Percentiles rank a stretch among this genome's conserved stretches.
Conservation (phyloP, 345 rosid species). For the Rhodomyrtus tomentosa region DNA sequence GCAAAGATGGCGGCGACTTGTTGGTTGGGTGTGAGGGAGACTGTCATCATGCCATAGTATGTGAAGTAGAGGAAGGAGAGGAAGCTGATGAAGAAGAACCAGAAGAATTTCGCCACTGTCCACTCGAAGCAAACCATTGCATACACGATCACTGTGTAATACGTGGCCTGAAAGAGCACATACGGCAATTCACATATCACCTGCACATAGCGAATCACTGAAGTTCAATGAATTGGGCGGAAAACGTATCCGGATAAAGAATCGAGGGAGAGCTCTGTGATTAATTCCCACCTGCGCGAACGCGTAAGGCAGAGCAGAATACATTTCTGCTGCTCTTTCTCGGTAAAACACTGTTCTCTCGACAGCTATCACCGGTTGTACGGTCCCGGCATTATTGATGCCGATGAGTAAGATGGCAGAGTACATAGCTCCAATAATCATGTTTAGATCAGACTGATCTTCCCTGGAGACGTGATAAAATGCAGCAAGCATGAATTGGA, state of each 20-base stretch:
- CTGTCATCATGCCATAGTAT: slow-evolving; percentile 95
- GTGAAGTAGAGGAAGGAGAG: slow-evolving; percentile 93
- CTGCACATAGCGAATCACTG: slow-evolving; percentile 16
- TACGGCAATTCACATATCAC: slow-evolving; percentile 70
- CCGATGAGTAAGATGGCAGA: slow-evolving; percentile 52
- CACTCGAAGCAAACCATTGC: slow-evolving; percentile 76
- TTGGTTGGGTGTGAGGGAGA: slow-evolving; percentile 72
- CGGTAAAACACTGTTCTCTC: slow-evolving; percentile 75
- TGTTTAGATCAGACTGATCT: slow-evolving; percentile 30
- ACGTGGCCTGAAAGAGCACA: slow-evolving; percentile 47
- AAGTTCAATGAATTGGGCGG: background rate
- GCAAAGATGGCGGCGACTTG: slow-evolving; percentile 81
- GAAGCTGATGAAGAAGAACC: slow-evolving; percentile 78
- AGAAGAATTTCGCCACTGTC: slow-evolving; percentile 61
- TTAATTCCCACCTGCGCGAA: slow-evolving; percentile 37
- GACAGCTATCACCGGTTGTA: slow-evolving; percentile 55
- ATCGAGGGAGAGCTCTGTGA: background rate
- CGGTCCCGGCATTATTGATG: slow-evolving; percentile 51
- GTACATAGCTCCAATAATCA: slow-evolving; percentile 73
- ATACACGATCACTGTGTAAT: slow-evolving; percentile 59
- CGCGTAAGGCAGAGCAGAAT: slow-evolving; percentile 64
- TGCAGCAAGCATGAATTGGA: background rate
- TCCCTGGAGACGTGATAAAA: slow-evolving; percentile 19
- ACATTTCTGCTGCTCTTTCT: slow-evolving; percentile 75
- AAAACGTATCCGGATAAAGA: background rate